Percentiles rank a stretch among this genome's conserved stretches.
These are phyloP conservation scores for Mallotus japonicus DNA, from an alignment of 441 rosid species.

Conservation along the genomic window DNA sequence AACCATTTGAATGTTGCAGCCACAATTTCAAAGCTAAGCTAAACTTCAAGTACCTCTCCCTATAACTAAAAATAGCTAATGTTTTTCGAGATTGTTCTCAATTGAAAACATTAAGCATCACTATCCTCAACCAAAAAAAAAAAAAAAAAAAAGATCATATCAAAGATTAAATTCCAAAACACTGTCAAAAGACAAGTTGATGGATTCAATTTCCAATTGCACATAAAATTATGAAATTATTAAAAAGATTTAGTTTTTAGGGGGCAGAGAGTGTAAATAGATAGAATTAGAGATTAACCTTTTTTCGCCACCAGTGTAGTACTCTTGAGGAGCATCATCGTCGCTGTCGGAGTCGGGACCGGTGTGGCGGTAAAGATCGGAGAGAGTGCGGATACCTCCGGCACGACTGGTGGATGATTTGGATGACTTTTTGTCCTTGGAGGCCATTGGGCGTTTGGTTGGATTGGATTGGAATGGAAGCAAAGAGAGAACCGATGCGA, in stretches of 20 bases:
- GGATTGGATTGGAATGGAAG: background rate
- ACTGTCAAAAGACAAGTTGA: too few species aligned
- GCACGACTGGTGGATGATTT: conserved; percentile 58
- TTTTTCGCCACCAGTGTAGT: conserved; percentile 93
- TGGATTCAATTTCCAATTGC: too few species aligned
- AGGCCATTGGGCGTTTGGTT: conserved; percentile 42
- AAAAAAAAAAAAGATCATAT: background rate
- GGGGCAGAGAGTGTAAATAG: too few species aligned
- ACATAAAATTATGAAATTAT: too few species aligned
- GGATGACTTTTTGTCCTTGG: conserved; percentile 74
- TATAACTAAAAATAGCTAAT: background rate
- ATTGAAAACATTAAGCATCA: background rate
- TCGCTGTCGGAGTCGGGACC: conserved; percentile 87
- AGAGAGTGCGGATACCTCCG: conserved; percentile 72
- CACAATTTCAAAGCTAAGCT: background rate
- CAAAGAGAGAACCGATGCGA: background rate
- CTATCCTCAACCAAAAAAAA: background rate
- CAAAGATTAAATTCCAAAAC: background rate
- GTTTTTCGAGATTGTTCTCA: background rate
- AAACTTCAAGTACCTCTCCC: background rate
- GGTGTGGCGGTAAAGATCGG: conserved; percentile 78
- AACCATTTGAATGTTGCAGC: too few species aligned
- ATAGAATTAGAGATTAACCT: conserved; percentile 33
- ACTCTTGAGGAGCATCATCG: conserved; percentile 86
- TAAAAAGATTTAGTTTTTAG: too few species aligned